A percentile compares a stretch with the other conserved stretches of the same genome.
These are phyloP conservation scores for Actinomortierella ambigua DNA, from an alignment of 371 early-diverging fungal species.

Conservation along the genomic window DNA sequence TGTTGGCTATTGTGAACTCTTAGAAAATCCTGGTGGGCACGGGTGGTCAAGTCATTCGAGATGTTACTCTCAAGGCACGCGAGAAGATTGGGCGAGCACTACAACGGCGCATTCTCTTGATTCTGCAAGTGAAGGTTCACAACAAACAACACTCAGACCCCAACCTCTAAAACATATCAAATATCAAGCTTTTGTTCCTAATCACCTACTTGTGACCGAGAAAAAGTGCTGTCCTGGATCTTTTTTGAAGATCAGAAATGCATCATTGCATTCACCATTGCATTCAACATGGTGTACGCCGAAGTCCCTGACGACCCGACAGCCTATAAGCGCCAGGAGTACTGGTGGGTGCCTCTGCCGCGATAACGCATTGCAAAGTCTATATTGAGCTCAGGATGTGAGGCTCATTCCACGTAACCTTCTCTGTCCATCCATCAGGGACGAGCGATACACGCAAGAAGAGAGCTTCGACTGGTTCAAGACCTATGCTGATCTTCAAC, in stretches of 20 bases:
- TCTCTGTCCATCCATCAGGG: conserved; percentile 8
- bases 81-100: conserved; percentile 51
- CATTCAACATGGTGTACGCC: conserved; percentile 39
- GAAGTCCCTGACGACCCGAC: conserved; percentile 69
- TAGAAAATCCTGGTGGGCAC: conserved; percentile 62
- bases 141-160: conserved; percentile 3
- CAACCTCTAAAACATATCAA: not conserved
- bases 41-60: conserved; percentile 54
- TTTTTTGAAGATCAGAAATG: conserved; percentile 4
- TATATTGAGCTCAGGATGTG: not conserved
- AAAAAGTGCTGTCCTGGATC: not conserved
- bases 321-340: conserved; percentile 65
- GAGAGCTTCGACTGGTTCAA: conserved; percentile 89
- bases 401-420: not conserved
- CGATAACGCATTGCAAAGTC: conserved; percentile 8
- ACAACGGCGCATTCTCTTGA: conserved; percentile 52
- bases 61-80: conserved; percentile 52
- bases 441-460: conserved; percentile 55
- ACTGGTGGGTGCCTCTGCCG: conserved; percentile 56
- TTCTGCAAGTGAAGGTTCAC: conserved; percentile 56
- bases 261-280: conserved; percentile 27
- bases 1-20: not conserved
- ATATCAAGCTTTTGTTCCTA: not conserved
- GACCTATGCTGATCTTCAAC: conserved; percentile 74
- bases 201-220: not conserved